Evolutionary conservation across 306 rosid species (phyloP), one percentile per base, ranked within the genome.

Genomic region (Biancaea sappan): DNA sequence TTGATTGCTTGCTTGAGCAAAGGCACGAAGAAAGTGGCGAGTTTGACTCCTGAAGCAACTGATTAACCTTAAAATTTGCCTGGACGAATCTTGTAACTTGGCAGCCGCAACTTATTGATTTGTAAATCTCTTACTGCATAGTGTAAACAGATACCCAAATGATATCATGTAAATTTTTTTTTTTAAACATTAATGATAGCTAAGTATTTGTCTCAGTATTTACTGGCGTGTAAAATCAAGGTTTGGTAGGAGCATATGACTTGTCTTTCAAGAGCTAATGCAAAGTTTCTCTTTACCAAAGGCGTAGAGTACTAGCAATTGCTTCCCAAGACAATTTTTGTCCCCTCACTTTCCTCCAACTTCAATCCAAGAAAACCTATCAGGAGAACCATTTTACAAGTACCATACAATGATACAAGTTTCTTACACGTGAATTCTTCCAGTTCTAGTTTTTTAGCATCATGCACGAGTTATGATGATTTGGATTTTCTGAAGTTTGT

Each of bases 281-380:
- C 8, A 7, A 38, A 9, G 18, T 43, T 43, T 43, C 12, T 13
- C 18, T 43, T 43, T 29, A 7, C 19, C 37, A n/a, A n/a, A n/a
- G n/a, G n/a, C n/a, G n/a, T n/a, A n/a, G n/a, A n/a, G n/a, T n/a
- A n/a, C n/a, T n/a, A n/a, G n/a, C n/a, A n/a, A n/a, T n/a, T n/a
- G n/a, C n/a, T n/a, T 34, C 0, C 37, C 37, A 2, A 5, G 6
- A 34, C 37, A 35, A 78, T 67, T 60, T 65, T 53, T 62, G 56
- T 70, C 50, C 68, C 84, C 19, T 62, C 81, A 43, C 66, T 57
- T 51, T 32, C 70, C 18, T 63, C 61, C 1, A 66, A 74, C 26
- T 69, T 76, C 48, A 73, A 53, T 71, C 85, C 82, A 8, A 82
- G 72, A 46, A 88, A 84, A 46, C n/a, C 67, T 11, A n/a, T n/a